Evolutionary conservation across 371 early-diverging fungal genomes (phyloP).

Genomic region (Paramicrosporidium saccamoebae): DNA sequence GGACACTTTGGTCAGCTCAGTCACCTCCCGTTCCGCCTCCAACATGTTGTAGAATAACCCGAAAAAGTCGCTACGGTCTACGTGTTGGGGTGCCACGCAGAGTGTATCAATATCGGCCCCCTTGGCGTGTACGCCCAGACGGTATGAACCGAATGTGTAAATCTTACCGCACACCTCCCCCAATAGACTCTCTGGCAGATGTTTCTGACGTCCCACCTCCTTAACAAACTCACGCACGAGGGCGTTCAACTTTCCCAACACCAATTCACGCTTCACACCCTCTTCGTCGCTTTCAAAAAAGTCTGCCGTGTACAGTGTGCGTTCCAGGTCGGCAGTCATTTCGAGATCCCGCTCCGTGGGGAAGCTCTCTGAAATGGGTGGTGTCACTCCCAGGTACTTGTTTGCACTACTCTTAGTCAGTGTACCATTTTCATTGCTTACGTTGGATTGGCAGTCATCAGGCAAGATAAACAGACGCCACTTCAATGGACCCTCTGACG

Average conservation of each 20-base stretch:
- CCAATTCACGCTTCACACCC: slow-evolving; percentile 19
- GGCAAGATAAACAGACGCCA: no score
- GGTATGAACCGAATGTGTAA: slow-evolving; percentile 94
- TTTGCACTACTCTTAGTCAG: no score
- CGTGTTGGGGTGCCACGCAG: slow-evolving; percentile 82
- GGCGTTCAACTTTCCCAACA: slow-evolving; percentile 45
- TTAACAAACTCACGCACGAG: slow-evolving; percentile 72
- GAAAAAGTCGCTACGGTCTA: slow-evolving; percentile 85
- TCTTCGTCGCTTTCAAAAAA: slow-evolving; percentile 44
- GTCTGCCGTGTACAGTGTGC: slow-evolving; percentile 19
- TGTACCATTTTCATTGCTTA: no score
- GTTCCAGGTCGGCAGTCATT: slow-evolving; percentile 17
- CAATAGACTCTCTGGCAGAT: slow-evolving; percentile 38
- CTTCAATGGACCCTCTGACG: no score
- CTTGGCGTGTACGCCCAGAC: slow-evolving; percentile 87
- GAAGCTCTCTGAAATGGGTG: slow-evolving; percentile 11
- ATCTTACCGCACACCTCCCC: slow-evolving; percentile 81
- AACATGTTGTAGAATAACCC: slow-evolving; percentile 57
- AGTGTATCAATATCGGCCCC: slow-evolving; percentile 98
- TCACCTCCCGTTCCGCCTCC: slow-evolving; percentile 39
- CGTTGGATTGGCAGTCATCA: no score
- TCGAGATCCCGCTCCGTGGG: slow-evolving; percentile 19
- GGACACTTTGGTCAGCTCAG: slow-evolving; percentile 49
- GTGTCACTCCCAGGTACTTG: slow-evolving; percentile 15
- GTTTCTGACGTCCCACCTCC: slow-evolving; percentile 17